Percentiles rank a stretch among this genome's conserved stretches.
Evolutionary conservation across 768 basidiomycete genomes (phyloP).

Genomic region (Hydnomerulius pinastri): DNA sequence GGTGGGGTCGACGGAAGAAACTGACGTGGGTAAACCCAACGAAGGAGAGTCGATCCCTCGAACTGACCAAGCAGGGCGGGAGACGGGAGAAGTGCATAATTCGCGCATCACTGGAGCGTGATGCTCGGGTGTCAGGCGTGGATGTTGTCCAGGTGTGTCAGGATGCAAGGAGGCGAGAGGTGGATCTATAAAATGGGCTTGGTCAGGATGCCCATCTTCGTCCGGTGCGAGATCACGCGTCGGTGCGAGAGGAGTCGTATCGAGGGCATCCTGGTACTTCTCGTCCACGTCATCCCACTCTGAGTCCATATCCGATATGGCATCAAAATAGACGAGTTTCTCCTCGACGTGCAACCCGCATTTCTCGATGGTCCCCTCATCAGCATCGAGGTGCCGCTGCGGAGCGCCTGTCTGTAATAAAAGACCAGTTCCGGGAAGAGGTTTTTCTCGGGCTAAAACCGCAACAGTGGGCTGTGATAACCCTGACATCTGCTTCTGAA

Average conservation of each 20-base stretch:
- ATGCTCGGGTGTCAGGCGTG: slow-evolving; percentile 7
- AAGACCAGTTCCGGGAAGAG: not conserved
- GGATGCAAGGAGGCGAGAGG: slow-evolving; percentile 6
- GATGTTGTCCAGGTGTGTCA: slow-evolving; percentile 8
- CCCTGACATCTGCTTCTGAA: slow-evolving; percentile 8
- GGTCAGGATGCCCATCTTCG: slow-evolving; percentile 4
- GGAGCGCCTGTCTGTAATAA: slow-evolving; percentile 1
- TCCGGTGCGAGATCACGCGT: slow-evolving; percentile 21
- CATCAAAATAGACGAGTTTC: slow-evolving; percentile 9
- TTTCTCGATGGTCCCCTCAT: slow-evolving; percentile 3
- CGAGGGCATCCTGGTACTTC: slow-evolving; percentile 34
- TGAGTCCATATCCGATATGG: slow-evolving; percentile 20
- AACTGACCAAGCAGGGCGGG: slow-evolving; percentile 33
- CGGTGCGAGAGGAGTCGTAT: slow-evolving; percentile 23
- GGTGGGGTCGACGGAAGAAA: slow-evolving; percentile 4
- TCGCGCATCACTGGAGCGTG: slow-evolving; percentile 16
- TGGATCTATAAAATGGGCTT: slow-evolving; percentile 13
- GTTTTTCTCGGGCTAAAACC: not conserved
- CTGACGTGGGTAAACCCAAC: slow-evolving; percentile 18
- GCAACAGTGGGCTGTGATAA: not conserved
- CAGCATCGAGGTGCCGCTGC: slow-evolving; percentile 4
- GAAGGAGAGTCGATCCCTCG: slow-evolving; percentile 25
- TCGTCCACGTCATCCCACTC: slow-evolving; percentile 29
- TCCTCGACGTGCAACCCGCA: slow-evolving; percentile 1
- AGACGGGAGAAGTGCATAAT: slow-evolving; percentile 5